These are phyloP conservation scores for Cryptococcus sp. DNA, from an alignment of 1,284 basidiomycete species.

Conservation along the genomic window DNA sequence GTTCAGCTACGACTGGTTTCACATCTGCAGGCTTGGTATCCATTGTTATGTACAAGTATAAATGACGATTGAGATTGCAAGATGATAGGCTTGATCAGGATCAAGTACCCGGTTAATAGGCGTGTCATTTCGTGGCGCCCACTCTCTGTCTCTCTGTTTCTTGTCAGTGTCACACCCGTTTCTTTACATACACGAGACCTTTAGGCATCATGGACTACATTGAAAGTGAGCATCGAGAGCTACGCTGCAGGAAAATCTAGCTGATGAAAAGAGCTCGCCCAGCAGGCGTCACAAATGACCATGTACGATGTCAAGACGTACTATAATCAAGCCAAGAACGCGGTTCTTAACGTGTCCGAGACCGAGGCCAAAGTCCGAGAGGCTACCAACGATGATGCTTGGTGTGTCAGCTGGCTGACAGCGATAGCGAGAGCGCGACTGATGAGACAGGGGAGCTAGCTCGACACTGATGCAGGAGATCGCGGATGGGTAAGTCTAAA, in stretches of 20 bases:
- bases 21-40: not conserved
- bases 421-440: not conserved
- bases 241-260: not conserved
- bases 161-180: no score
- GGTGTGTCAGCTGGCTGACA: conserved; percentile 55
- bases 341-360: conserved; percentile 88
- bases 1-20: not conserved
- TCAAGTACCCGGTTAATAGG: no score
- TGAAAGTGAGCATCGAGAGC: conserved; percentile 18
- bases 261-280: conserved; percentile 38
- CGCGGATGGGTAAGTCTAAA: conserved; percentile 72
- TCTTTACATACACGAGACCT: no score
- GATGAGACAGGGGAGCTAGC: conserved; percentile 78
- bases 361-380: conserved; percentile 97
- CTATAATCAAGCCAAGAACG: conserved; percentile 73
- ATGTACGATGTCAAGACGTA: conserved; percentile 90
- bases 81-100: not conserved
- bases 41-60: not conserved
- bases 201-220: conserved; percentile 27
- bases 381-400: conserved; percentile 96
- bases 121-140: no score
- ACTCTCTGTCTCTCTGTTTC: no score
- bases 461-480: conserved; percentile 99
- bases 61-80: not conserved
- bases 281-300: conserved; percentile 47